Base-by-base conservation (phyloP, 2,329 filamentous ascomycete species). In the Lojkania enalia region DNA sequence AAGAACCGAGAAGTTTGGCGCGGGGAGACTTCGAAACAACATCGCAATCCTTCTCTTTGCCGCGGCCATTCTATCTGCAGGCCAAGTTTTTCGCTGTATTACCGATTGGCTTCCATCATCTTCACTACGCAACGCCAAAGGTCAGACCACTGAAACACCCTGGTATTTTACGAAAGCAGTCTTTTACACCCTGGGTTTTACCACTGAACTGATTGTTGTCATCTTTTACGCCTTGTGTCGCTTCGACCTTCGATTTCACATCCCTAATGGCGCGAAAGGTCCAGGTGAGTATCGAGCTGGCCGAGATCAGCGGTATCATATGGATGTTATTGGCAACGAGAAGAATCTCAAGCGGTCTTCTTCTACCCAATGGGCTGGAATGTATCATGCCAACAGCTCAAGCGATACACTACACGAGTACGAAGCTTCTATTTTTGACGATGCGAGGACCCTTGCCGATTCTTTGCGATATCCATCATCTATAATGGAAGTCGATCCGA, bases 111-210 rank as follows among this genome's bases (percentile, higher is more conserved):
- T 76, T 39, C 66, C 76, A 1, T 67, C 71, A 2, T 55, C 58
- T 2, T 61, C 67, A 1, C 11, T 79, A 77, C 20, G 81, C 75
- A 2, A 55, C 60, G 36, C 71, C 31, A 82, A 86, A 5, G 62
- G 60, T 9, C 49, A 46, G 7, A 40, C 35, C 13, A 42, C 50
- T 21, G 11, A 44, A 6, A 5, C 50, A 16, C 84, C 84, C 3
- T 89, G 86, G 83, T 94, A 85, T 64, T 79, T 89, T 56, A 74
- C 74, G 61, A 88, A 85, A 64, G 79, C 83, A 3, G 83, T 81
- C 64, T 95, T 90, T 74, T 96, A 94, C 72, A 70, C 80, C 61
- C 88, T 95, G 75, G 88, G 89, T 71, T 95, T 88, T 60, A 74
- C 74, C 16, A 77, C 90, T 23, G 90, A 96, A 68, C 72, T 91